Evolutionary conservation across 345 rosid species (phyloP).

Genomic region (Euphorbia lathyris): DNA sequence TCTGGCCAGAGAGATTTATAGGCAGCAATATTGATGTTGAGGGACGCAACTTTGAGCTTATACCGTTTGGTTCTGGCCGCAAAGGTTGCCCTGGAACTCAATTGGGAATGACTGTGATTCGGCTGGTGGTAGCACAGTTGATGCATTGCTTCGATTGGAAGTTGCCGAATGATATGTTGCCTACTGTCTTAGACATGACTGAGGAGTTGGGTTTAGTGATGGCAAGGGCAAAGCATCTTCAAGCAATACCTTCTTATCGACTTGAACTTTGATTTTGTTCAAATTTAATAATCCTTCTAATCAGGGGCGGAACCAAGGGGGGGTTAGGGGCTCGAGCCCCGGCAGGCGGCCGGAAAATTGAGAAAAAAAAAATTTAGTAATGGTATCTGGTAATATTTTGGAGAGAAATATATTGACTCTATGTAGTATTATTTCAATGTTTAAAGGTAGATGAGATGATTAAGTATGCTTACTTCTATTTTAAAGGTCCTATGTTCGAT

Average conservation of each 20-base stretch:
- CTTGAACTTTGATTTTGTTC: too few species aligned
- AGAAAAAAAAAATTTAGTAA: too few species aligned
- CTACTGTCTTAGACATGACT: slow-evolving; percentile 35
- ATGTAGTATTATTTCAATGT: too few species aligned
- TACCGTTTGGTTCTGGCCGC: slow-evolving; percentile 47
- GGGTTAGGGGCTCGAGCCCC: too few species aligned
- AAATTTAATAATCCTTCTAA: too few species aligned
- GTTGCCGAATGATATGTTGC: slow-evolving; percentile 24
- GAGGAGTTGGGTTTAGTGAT: slow-evolving; percentile 34
- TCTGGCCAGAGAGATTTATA: slow-evolving; percentile 41
- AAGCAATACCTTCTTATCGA: slow-evolving; percentile 32
- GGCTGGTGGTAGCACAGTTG: slow-evolving; percentile 34
- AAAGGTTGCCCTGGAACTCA: slow-evolving; percentile 43
- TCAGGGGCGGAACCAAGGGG: too few species aligned
- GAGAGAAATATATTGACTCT: too few species aligned
- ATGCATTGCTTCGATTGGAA: slow-evolving; percentile 55
- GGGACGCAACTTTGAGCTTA: slow-evolving; percentile 39
- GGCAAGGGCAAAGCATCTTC: slow-evolving; percentile 37
- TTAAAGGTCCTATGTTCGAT: too few species aligned
- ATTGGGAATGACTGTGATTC: slow-evolving; percentile 30
- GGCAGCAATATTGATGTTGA: slow-evolving; percentile 30
- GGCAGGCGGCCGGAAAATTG: too few species aligned
- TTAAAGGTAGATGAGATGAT: too few species aligned
- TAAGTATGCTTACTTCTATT: too few species aligned
- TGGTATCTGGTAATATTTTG: too few species aligned